Conservation (phyloP, 208 protist species). For the Trypanosoma rangeli region DNA sequence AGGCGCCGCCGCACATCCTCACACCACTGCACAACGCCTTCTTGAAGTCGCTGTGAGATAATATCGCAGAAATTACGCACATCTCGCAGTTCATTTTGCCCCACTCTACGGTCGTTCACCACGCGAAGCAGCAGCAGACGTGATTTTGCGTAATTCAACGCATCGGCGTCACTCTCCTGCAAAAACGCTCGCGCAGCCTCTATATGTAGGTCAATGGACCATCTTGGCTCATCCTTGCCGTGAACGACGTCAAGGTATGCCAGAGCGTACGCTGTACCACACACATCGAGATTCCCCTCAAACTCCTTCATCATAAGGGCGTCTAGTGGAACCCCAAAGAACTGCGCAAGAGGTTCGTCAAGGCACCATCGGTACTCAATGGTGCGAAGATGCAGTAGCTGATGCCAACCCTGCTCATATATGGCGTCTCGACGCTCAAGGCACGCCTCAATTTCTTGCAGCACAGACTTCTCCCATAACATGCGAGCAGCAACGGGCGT, state of each 20-base stretch:
- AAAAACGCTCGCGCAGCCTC: constrained; percentile 53
- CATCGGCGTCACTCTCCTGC: constrained; percentile 34
- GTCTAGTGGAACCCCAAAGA: constrained; percentile 59
- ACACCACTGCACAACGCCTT: constrained; percentile 56
- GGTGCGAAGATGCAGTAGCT: constrained; percentile 82
- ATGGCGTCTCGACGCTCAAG: constrained; percentile 70
- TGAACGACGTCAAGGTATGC: constrained; percentile 79
- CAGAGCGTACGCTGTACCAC: constrained; percentile 83
- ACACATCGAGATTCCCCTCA: constrained; percentile 58
- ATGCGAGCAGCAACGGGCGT: constrained; percentile 61
- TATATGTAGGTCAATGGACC: constrained; percentile 65
- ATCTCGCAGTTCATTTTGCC: constrained; percentile 51
- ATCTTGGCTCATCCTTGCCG: constrained; percentile 65
- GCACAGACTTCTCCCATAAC: constrained; percentile 70
- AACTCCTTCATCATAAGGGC: constrained; percentile 54
- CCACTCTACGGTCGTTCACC: constrained; percentile 31
- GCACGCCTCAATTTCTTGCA: constrained; percentile 50
- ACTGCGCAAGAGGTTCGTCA: constrained; percentile 68
- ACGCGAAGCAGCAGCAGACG: constrained; percentile 56
- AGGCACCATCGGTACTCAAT: constrained; percentile 79
- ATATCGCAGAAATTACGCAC: constrained; percentile 59
- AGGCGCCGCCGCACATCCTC: constrained; percentile 45
- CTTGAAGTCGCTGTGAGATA: constrained; percentile 54
- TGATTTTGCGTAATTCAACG: constrained; percentile 53
- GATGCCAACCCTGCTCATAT: constrained; percentile 83